These are phyloP conservation scores for Trichocomaceae sp. DNA, from an alignment of 2,329 filamentous ascomycete genomes.

Conservation along the genomic window DNA sequence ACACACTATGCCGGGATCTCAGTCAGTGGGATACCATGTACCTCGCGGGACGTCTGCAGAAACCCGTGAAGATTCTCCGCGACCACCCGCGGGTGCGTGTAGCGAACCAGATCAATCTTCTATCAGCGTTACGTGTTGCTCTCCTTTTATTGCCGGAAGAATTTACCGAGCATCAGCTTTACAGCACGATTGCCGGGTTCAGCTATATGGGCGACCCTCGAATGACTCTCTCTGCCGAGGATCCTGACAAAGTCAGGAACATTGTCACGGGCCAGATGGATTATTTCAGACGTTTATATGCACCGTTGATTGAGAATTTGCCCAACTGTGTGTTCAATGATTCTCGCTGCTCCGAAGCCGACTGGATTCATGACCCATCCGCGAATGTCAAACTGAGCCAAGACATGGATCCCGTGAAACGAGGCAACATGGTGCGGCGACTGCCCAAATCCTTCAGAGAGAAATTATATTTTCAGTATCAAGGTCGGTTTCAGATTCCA, in stretches of 20 bases:
- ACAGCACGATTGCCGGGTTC: conserved; percentile 83
- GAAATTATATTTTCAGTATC: conserved; percentile 90
- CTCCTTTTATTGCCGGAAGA: conserved; percentile 74
- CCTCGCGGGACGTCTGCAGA: conserved; percentile 90
- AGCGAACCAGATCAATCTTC: conserved; percentile 90
- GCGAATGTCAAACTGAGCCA: conserved; percentile 67
- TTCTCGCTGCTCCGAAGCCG: conserved; percentile 48
- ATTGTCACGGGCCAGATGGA: conserved; percentile 88
- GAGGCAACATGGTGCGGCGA: conserved; percentile 93
- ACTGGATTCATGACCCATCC: conserved; percentile 58
- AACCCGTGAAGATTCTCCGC: conserved; percentile 93
- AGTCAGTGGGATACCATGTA: conserved; percentile 91
- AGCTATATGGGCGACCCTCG: conserved; percentile 95
- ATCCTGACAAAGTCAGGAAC: conserved; percentile 85
- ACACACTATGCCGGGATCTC: conserved; percentile 80
- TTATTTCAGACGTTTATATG: conserved; percentile 87
- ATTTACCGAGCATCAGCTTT: conserved; percentile 83
- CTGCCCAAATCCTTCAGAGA: conserved; percentile 80
- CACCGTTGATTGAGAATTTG: conserved; percentile 78
- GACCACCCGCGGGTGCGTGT: conserved; percentile 89
- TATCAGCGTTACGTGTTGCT: conserved; percentile 84
- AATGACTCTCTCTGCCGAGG: conserved; percentile 84
- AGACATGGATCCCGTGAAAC: conserved; percentile 85
- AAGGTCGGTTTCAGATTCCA: conserved; percentile 81
- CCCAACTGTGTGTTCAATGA: conserved; percentile 80